These are phyloP conservation scores for Sporothrix globosa DNA, from an alignment of 2,329 filamentous ascomycete species.

Conservation along the genomic window DNA sequence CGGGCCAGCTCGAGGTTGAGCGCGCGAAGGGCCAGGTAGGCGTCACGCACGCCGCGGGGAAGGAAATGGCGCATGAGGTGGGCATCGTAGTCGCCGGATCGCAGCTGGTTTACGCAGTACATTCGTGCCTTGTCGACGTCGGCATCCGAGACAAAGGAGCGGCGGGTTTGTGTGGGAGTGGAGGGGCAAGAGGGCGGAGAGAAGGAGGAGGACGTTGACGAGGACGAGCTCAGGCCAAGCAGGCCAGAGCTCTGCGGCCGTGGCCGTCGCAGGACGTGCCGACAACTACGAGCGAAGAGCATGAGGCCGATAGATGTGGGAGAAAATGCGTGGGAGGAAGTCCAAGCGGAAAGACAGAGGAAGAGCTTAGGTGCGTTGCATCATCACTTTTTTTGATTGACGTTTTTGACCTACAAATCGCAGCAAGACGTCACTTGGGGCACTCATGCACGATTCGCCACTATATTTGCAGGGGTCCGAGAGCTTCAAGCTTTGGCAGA, in stretches of 20 bases:
- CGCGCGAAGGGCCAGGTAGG: constrained; percentile 86
- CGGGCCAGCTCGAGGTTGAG: constrained; percentile 91
- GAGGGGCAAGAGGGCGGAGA: background rate
- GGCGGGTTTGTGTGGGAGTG: constrained; percentile 36
- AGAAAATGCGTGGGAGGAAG: background rate
- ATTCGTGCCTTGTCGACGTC: constrained; percentile 57
- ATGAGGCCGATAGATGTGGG: background rate
- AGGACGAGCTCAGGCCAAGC: background rate
- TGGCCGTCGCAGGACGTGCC: constrained; percentile 14
- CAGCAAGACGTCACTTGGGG: background rate
- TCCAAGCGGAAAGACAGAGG: background rate
- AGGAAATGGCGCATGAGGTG: constrained; percentile 85
- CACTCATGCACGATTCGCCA: constrained; percentile 12
- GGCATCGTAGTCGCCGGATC: constrained; percentile 79
- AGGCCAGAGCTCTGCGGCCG: background rate
- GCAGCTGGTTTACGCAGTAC: constrained; percentile 59
- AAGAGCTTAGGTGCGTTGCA: background rate
- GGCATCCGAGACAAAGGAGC: constrained; percentile 54
- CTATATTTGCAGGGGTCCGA: background rate
- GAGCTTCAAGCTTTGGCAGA: background rate
- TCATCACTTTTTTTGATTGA: background rate
- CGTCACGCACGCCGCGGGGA: constrained; percentile 71
- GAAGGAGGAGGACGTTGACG: background rate
- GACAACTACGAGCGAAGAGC: constrained; percentile 12
- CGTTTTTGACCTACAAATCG: background rate